Percentiles rank a stretch among this genome's conserved stretches.
Conservation (phyloP, 495 filamentous ascomycete genomes). For the Tuber borchii region DNA sequence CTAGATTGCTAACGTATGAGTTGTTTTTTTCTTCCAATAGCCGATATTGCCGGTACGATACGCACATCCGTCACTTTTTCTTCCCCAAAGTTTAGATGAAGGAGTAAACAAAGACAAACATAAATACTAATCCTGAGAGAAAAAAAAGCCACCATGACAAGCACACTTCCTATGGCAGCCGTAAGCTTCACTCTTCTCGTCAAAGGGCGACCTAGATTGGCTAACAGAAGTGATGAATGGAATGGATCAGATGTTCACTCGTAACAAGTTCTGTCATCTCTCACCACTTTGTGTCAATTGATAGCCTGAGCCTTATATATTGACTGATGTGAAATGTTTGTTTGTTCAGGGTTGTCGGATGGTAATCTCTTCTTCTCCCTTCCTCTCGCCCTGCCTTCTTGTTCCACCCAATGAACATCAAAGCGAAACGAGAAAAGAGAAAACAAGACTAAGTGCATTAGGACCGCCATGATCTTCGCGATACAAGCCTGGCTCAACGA, state of each 20-base stretch:
- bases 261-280: constrained; percentile 31
- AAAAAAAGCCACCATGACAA: constrained; percentile 34
- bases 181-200: constrained; percentile 7
- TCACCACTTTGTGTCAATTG: not conserved
- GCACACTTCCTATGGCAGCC: constrained; percentile 41
- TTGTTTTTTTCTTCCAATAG: constrained; percentile 6
- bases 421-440: not conserved
- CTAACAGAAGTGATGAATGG: constrained; percentile 5
- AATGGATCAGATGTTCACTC: constrained; percentile 37
- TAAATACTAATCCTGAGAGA: constrained; percentile 3
- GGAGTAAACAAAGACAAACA: not conserved
- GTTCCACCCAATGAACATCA: not conserved
- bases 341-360: constrained; percentile 8
- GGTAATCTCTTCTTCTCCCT: constrained; percentile 1
- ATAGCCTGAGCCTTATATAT: not conserved
- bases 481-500: constrained; percentile 41
- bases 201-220: too few species aligned
- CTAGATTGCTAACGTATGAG: constrained; percentile 5
- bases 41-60: constrained; percentile 31
- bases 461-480: constrained; percentile 39
- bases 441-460: not conserved
- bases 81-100: not conserved
- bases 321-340: constrained; percentile 2
- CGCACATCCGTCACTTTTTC: not conserved
- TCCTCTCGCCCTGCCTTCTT: not conserved